Percentiles rank a stretch among this genome's conserved stretches.
Conservation (phyloP, 2,329 filamentous ascomycete species). For the Neobulgaria alba region DNA sequence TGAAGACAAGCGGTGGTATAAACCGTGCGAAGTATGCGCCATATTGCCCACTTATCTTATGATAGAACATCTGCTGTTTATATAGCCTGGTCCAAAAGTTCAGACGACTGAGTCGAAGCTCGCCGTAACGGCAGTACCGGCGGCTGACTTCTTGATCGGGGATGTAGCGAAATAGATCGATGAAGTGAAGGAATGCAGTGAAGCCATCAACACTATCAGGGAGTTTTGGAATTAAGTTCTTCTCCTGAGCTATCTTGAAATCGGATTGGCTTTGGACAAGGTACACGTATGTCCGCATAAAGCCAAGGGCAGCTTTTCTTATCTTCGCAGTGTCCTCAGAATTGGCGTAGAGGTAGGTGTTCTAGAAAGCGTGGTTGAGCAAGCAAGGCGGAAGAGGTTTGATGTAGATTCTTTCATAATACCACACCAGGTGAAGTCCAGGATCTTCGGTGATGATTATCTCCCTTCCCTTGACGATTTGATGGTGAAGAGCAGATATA, state of each 20-base stretch:
- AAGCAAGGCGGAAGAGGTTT: conserved; percentile 27
- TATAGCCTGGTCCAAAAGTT: conserved; percentile 8
- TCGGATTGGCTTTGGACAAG: conserved; percentile 18
- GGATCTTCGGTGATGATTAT: conserved; percentile 28
- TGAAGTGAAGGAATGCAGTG: conserved; percentile 9
- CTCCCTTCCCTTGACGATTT: conserved; percentile 21
- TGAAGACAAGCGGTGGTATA: neutral
- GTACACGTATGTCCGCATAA: conserved; percentile 17
- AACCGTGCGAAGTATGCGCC: neutral
- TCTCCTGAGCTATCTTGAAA: conserved; percentile 15
- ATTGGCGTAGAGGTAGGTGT: conserved; percentile 1
- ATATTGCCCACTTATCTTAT: neutral
- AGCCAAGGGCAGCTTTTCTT: conserved; percentile 14
- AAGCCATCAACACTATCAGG: conserved; percentile 9
- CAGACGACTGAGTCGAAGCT: conserved; percentile 13
- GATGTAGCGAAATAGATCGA: conserved; percentile 9
- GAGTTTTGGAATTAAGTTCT: conserved; percentile 5
- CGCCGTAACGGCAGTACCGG: conserved; percentile 15
- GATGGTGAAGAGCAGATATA: conserved; percentile 21
- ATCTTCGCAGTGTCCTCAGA: neutral
- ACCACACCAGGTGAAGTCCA: conserved; percentile 28
- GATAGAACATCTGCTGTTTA: neutral
- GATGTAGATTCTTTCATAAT: conserved; percentile 21
- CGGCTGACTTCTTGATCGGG: conserved; percentile 11
- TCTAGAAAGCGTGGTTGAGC: conserved; percentile 22